Conservation (phyloP, 768 basidiomycete genomes). For the Suillus lakei region DNA sequence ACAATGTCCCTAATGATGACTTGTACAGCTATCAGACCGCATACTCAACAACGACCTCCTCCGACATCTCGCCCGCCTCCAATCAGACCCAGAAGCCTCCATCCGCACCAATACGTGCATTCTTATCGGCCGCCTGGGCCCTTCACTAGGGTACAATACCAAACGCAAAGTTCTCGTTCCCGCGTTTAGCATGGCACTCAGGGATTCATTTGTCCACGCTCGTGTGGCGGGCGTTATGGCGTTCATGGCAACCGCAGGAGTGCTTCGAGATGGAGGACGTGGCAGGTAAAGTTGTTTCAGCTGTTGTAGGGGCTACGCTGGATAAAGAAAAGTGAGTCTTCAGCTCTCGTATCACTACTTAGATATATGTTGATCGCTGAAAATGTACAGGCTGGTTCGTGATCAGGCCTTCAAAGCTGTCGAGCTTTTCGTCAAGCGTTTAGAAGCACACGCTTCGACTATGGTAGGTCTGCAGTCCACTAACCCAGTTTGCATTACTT, state of each 20-base stretch:
- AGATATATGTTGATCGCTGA: not conserved
- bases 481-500: not conserved
- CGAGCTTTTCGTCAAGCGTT: slow-evolving; percentile 81
- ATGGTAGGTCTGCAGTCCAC: slow-evolving; percentile 66
- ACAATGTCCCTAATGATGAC: slow-evolving; percentile 7
- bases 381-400: slow-evolving; percentile 71
- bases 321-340: slow-evolving; percentile 88
- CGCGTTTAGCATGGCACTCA: slow-evolving; percentile 87
- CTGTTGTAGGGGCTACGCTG: slow-evolving; percentile 76
- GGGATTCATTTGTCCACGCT: slow-evolving; percentile 91
- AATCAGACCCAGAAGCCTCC: slow-evolving; percentile 90
- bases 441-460: slow-evolving; percentile 76
- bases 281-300: slow-evolving; percentile 88
- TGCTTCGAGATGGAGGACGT: slow-evolving; percentile 89
- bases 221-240: slow-evolving; percentile 95
- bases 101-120: slow-evolving; percentile 98
- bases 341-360: not conserved
- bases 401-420: slow-evolving; percentile 97
- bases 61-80: slow-evolving; percentile 89
- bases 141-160: slow-evolving; percentile 83
- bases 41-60: slow-evolving; percentile 96
- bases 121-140: slow-evolving; percentile 89
- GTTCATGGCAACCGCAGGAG: slow-evolving; percentile 91
- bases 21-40: slow-evolving; percentile 77
- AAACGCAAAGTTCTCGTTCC: slow-evolving; percentile 97